Percentiles rank a stretch among this genome's conserved stretches.
Evolutionary conservation across 768 basidiomycete species (phyloP).

Genomic region (Podaxis sp.): DNA sequence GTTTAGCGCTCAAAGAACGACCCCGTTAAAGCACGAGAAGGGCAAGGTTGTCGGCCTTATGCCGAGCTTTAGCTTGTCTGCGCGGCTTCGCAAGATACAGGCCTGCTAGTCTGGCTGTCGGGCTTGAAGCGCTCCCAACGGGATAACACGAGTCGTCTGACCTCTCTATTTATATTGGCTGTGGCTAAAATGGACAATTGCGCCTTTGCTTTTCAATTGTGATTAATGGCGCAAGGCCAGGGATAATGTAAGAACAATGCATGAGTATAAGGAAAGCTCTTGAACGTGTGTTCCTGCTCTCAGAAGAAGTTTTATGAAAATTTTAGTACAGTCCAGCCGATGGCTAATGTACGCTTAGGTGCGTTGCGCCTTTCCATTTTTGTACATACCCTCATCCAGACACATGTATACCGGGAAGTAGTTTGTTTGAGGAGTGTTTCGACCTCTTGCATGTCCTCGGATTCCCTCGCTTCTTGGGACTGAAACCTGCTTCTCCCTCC

Average conservation of each 20-base stretch:
- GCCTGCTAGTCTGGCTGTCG: neutral
- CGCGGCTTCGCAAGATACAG: neutral
- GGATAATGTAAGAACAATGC: neutral
- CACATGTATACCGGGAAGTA: neutral
- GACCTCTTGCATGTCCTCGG: neutral
- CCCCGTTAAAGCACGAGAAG: neutral
- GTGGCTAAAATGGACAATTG: neutral
- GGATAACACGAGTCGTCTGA: neutral
- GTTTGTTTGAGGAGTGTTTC: neutral
- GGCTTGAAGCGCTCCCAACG: neutral
- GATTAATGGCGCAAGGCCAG: slow-evolving; percentile 1
- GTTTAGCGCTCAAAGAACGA: neutral
- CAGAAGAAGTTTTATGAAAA: neutral
- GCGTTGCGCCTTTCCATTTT: neutral
- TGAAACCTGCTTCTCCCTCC: neutral
- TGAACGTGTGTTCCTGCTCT: neutral
- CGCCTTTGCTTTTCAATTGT: neutral
- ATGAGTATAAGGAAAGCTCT: neutral
- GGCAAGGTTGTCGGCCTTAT: neutral
- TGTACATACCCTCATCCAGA: neutral
- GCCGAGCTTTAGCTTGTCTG: neutral
- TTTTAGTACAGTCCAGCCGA: neutral
- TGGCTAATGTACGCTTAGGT: neutral
- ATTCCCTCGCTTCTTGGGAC: neutral
- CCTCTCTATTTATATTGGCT: neutral